Percentiles rank a stretch among this genome's conserved stretches.
Evolutionary conservation across 2,329 filamentous ascomycete species (phyloP).

Genomic region (Myriosclerotinia scirpicola): DNA sequence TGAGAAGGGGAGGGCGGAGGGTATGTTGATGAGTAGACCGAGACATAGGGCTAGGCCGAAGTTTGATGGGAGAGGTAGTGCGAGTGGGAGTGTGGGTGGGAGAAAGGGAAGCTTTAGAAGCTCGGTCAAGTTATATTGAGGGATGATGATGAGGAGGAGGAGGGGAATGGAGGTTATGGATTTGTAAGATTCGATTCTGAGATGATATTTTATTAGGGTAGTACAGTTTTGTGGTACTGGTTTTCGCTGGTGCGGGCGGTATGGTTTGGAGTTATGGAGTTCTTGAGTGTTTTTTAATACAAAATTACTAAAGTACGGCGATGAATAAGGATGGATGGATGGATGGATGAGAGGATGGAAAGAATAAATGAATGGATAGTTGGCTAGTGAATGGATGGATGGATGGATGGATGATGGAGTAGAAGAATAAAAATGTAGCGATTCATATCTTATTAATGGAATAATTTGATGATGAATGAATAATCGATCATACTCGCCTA

Average conservation of each 20-base stretch:
- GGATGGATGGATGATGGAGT: no score
- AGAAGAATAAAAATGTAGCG: no score
- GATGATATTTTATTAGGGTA: not conserved
- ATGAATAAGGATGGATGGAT: not conserved
- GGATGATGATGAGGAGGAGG: not conserved
- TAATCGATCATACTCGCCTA: no score
- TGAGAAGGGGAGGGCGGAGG: conserved; percentile 36
- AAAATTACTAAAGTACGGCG: not conserved
- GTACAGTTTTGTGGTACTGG: not conserved
- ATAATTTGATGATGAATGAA: no score
- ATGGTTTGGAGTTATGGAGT: not conserved
- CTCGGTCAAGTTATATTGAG: conserved; percentile 28
- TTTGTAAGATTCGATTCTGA: conserved; percentile 5
- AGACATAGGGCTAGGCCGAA: conserved; percentile 30
- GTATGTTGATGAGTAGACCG: conserved; percentile 32
- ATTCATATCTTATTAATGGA: no score
- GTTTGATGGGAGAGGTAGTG: conserved; percentile 30
- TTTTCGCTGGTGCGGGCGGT: not conserved
- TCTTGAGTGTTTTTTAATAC: not conserved
- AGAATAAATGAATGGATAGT: no score
- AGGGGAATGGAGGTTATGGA: not conserved
- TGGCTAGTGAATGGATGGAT: no score
- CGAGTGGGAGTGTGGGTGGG: conserved; percentile 26
- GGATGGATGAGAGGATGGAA: no score
- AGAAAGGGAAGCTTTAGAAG: conserved; percentile 25